Conservation (phyloP, 495 filamentous ascomycete species). For the Amorphotheca resinae region DNA sequence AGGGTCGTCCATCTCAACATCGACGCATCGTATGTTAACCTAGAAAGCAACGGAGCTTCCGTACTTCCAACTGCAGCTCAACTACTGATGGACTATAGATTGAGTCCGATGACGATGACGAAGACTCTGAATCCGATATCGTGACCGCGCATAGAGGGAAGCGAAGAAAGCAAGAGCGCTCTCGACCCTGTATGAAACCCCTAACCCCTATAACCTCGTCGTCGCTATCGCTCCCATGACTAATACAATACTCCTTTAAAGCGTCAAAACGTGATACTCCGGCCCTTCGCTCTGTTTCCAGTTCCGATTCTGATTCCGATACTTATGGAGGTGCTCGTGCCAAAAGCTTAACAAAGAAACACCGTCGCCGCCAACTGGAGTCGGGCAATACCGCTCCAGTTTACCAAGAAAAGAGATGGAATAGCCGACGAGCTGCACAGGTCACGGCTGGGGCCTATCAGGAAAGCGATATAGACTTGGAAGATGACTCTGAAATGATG, state of each 20-base stretch:
- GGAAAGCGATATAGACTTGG: constrained; percentile 68
- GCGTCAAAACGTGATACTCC: constrained; percentile 57
- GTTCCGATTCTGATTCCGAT: constrained; percentile 54
- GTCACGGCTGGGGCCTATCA: constrained; percentile 82
- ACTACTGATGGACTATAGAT: constrained; percentile 19
- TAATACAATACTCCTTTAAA: constrained; percentile 21
- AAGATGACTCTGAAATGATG: constrained; percentile 50
- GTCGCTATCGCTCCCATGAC: constrained; percentile 8
- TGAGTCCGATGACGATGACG: constrained; percentile 26
- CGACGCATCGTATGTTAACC: constrained; percentile 34
- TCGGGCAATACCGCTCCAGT: constrained; percentile 40
- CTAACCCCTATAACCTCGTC: constrained; percentile 7
- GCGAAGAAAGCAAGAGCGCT: constrained; percentile 36
- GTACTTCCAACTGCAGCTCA: background rate
- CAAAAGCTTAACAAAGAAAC: constrained; percentile 54
- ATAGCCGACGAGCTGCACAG: constrained; percentile 72
- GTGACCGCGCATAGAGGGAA: constrained; percentile 35
- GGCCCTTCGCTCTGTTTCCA: constrained; percentile 39
- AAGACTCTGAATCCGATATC: constrained; percentile 61
- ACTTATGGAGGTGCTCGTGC: constrained; percentile 64
- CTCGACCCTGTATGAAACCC: constrained; percentile 31
- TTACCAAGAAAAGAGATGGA: constrained; percentile 74
- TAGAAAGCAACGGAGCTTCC: background rate
- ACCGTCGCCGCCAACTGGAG: constrained; percentile 53
- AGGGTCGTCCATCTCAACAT: constrained; percentile 40